Conservation (phyloP, 179 eudicot species). For the Beta macrorhiza region DNA sequence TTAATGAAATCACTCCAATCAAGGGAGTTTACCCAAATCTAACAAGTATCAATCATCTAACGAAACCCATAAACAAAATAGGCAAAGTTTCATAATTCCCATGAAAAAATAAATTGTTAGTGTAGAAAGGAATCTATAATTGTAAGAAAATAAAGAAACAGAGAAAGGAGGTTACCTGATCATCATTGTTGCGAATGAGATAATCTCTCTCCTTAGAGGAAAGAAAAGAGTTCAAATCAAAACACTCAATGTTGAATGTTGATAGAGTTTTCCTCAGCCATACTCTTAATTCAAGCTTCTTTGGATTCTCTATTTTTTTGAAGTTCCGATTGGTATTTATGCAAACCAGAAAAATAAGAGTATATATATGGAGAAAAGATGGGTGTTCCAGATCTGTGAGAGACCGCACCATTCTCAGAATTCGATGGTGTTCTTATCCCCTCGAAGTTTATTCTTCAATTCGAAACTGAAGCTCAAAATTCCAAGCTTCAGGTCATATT, state of each 20-base stretch:
- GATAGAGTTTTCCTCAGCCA: slow-evolving; percentile 31
- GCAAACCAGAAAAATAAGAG: background rate
- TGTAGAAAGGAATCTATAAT: background rate
- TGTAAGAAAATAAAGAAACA: background rate
- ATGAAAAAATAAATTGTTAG: background rate
- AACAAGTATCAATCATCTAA: background rate
- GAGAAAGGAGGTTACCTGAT: slow-evolving; percentile 25
- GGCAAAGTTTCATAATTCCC: slow-evolving; percentile 4
- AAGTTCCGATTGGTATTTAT: background rate
- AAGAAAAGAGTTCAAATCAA: slow-evolving; percentile 38
- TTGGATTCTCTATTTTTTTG: background rate
- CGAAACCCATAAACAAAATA: background rate
- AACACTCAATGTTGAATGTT: slow-evolving; percentile 8
- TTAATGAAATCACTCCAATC: too few relatives aligned
- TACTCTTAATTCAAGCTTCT: too few relatives aligned
- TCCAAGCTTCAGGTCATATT: too few relatives aligned
- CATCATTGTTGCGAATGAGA: slow-evolving; percentile 46
- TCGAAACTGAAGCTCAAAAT: too few relatives aligned
- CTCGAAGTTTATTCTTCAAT: too few relatives aligned
- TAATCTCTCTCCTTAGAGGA: slow-evolving; percentile 35
- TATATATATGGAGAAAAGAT: background rate
- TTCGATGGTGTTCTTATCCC: too few relatives aligned
- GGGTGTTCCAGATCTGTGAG: too few relatives aligned
- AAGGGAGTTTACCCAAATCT: too few relatives aligned
- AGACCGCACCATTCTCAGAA: too few relatives aligned